Conservation (phyloP, 306 rosid genomes). For the Oemleria cerasiformis region DNA sequence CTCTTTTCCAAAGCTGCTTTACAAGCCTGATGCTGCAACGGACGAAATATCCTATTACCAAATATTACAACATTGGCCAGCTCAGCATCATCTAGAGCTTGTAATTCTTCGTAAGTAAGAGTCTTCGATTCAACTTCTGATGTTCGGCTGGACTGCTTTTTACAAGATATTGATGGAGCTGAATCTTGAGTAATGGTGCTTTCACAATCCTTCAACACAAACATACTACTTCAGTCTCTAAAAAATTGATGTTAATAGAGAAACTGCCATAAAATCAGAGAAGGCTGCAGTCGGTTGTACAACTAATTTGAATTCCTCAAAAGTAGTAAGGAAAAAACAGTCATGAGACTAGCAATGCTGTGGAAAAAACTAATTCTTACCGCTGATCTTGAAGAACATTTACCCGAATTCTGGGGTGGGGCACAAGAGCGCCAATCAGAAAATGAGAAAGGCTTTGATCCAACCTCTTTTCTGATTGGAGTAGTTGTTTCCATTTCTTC, state of each 20-base stretch:
- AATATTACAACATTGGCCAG: slow-evolving; percentile 89
- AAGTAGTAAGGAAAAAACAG: slow-evolving; percentile 2
- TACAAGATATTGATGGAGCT: slow-evolving; percentile 42
- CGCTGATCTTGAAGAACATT: slow-evolving; percentile 37
- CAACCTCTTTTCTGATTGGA: slow-evolving; percentile 25
- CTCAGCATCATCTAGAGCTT: slow-evolving; percentile 74
- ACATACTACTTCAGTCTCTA: slow-evolving; percentile 27
- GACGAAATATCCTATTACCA: slow-evolving; percentile 74
- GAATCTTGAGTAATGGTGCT: slow-evolving; percentile 57
- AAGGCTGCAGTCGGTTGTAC: slow-evolving; percentile 3
- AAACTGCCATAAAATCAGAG: background rate
- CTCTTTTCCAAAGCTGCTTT: slow-evolving; percentile 64
- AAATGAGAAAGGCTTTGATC: slow-evolving; percentile 20
- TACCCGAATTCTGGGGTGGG: slow-evolving; percentile 19
- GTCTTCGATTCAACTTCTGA: slow-evolving; percentile 35
- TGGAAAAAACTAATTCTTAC: slow-evolving; percentile 28
- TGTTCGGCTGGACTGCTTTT: slow-evolving; percentile 30
- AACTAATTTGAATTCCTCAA: background rate
- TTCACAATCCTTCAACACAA: slow-evolving; percentile 51
- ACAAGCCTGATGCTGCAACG: slow-evolving; percentile 92
- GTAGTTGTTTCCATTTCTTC: slow-evolving; percentile 38
- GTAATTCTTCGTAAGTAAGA: slow-evolving; percentile 62
- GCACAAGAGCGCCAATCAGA: slow-evolving; percentile 16
- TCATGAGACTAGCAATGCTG: slow-evolving; percentile 5
- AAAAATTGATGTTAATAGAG: background rate